Base-by-base conservation (phyloP, 2,329 filamentous ascomycete genomes). In the Colletotrichum sp. region DNA sequence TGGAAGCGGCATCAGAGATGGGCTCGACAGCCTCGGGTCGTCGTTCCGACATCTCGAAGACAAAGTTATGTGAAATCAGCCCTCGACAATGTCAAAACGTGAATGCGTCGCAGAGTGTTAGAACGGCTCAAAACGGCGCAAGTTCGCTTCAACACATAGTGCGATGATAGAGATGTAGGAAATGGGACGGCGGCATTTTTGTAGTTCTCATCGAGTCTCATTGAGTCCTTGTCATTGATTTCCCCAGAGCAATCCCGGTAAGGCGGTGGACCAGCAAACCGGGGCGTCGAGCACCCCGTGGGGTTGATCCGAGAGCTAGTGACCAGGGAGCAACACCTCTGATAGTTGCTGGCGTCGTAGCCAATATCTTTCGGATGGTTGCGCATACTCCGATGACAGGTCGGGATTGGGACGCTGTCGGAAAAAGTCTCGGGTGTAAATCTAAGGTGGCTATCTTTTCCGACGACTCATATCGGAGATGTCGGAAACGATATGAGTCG, bases 31-130 rank as follows among this genome's bases (percentile, higher is more conserved):
- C 39, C 39, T 49, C 39, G 9, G 39, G 6, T 49, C 39, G 39
- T 49, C 39, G 39, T 49, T 49, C 39, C 39, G 39, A 4, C 39
- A 49, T 49, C 19, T 49, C 6, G 19, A 49, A 49, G 39, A 49
- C 19, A 49, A n/a, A 49, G 19, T 49, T 49, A 0, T 49, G 39
- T 49, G 5, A 12, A 49, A 49, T n/a, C 39, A 44, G 39, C 39
- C 9, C 5, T 49, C 9, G 9, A n/a, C 39, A 49, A n/a, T 2
- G 3, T 49, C 39, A 49, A n/a, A 49, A 49, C 19, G 39, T 49
- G 3, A 49, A n/a, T 12, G 9, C 0, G 19, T 49, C 39, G 0
- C 0, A 1, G 39, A n/a, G 39, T 49, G 9, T n/a, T 49, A 4
- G 9, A 49, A n/a, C 19, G 19, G 39, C 19, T n/a, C 39, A 49